Percentiles rank a stretch among this genome's conserved stretches.
Conservation (phyloP, 495 filamentous ascomycete genomes). For the Xylaria bambusicola region DNA sequence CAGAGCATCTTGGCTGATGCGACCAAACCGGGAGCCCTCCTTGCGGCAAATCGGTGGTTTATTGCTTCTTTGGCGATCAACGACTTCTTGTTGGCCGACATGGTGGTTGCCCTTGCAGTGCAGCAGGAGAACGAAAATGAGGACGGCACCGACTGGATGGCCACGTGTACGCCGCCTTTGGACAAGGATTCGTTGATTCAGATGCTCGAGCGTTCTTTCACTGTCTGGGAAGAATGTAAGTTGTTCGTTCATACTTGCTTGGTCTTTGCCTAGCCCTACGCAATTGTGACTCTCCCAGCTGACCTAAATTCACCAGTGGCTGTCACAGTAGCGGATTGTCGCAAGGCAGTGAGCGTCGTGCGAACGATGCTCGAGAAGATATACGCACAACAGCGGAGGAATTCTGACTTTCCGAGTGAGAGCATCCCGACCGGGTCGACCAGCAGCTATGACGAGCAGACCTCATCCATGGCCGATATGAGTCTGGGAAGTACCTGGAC, state of each 20-base stretch:
- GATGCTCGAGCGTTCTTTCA: conserved; percentile 32
- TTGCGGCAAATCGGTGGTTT: conserved; percentile 46
- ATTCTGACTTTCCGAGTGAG: neutral
- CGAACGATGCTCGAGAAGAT: conserved; percentile 28
- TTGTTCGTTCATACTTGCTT: conserved; percentile 1
- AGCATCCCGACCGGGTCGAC: neutral
- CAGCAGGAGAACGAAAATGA: conserved; percentile 37
- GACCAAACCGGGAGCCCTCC: conserved; percentile 39
- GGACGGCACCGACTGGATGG: conserved; percentile 27
- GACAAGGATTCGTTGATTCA: conserved; percentile 32
- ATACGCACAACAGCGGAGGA: conserved; percentile 19
- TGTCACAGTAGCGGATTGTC: conserved; percentile 20
- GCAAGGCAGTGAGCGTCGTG: conserved; percentile 28
- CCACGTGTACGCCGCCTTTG: conserved; percentile 23
- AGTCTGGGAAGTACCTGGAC: conserved; percentile 16
- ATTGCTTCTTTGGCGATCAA: conserved; percentile 43
- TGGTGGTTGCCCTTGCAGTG: conserved; percentile 46
- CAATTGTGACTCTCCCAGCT: neutral
- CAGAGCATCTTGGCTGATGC: conserved; percentile 43
- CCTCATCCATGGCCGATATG: conserved; percentile 4
- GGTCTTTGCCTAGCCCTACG: neutral
- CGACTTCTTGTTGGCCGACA: conserved; percentile 52
- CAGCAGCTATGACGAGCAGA: conserved; percentile 18
- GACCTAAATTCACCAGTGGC: conserved; percentile 18
- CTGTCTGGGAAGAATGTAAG: conserved; percentile 33